phyloP scores from a whole-genome alignment of 495 filamentous ascomycete genomes.

The Penicillium coprophilum region DNA sequence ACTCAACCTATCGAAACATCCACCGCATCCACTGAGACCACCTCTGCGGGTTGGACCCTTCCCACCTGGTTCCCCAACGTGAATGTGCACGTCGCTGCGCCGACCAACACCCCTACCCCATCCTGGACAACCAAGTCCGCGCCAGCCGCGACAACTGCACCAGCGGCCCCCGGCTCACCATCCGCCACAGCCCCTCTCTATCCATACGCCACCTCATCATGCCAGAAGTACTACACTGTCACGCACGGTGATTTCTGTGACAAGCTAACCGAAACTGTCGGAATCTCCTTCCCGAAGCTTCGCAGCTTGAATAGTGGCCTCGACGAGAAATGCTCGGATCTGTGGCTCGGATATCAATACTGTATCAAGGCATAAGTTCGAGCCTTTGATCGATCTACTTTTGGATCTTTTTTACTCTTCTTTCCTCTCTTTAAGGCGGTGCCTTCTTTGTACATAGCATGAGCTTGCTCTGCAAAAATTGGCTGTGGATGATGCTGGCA shows the following conservation, averaged over 20 bases:
- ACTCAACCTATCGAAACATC: conserved; percentile 1
- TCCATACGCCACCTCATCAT: conserved; percentile 39
- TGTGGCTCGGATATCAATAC: conserved; percentile 45
- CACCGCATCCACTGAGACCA: neutral
- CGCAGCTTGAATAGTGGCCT: conserved; percentile 43
- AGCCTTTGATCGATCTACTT: neutral
- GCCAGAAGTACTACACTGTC: conserved; percentile 45
- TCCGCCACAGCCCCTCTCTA: conserved; percentile 15
- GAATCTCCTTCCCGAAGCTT: conserved; percentile 31
- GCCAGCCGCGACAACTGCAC: conserved; percentile 17
- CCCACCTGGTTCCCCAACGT: conserved; percentile 1
- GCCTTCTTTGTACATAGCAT: conserved; percentile 14
- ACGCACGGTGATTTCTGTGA: conserved; percentile 42
- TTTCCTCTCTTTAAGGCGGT: conserved; percentile 10
- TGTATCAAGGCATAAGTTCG: conserved; percentile 31
- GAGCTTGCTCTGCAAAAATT: conserved; percentile 12
- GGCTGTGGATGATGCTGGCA: conserved; percentile 1
- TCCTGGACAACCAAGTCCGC: conserved; percentile 15
- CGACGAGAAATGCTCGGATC: conserved; percentile 33
- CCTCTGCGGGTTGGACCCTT: neutral
- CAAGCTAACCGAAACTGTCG: conserved; percentile 31
- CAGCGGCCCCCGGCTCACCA: conserved; percentile 8
- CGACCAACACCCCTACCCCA: conserved; percentile 3
- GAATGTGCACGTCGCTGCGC: neutral
- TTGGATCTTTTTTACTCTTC: neutral